Evolutionary conservation across 768 basidiomycete genomes (phyloP).

Genomic region (Butyriboletus loyo): DNA sequence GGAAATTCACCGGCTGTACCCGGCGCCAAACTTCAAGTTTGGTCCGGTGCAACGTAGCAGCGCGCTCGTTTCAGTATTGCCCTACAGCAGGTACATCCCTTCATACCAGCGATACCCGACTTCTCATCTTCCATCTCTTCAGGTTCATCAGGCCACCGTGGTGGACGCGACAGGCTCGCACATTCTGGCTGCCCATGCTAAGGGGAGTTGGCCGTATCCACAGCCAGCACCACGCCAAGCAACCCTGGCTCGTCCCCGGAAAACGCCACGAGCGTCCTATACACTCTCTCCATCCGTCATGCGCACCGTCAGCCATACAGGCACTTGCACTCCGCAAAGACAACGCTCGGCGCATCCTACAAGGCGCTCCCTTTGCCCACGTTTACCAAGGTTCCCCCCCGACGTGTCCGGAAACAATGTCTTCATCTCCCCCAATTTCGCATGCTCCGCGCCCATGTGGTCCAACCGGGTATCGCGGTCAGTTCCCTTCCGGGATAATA

Average conservation of each 20-base stretch:
- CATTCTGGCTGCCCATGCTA: constrained; percentile 68
- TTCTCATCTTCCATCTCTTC: neutral
- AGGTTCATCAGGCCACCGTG: constrained; percentile 33
- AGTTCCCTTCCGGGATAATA: constrained; percentile 25
- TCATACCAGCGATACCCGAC: neutral
- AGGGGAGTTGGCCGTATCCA: constrained; percentile 55
- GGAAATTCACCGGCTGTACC: constrained; percentile 14
- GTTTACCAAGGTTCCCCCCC: neutral
- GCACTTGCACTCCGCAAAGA: constrained; percentile 17
- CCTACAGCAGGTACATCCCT: constrained; percentile 4
- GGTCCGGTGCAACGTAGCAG: neutral
- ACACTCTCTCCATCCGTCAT: constrained; percentile 22
- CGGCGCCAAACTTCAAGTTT: constrained; percentile 3
- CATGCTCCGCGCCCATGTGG: neutral
- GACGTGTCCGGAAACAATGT: neutral
- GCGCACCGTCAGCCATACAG: constrained; percentile 13
- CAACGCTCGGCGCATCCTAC: neutral
- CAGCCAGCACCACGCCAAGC: constrained; percentile 53
- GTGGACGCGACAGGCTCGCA: constrained; percentile 34
- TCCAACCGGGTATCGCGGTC: constrained; percentile 3
- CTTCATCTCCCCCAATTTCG: neutral
- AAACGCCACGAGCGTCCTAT: constrained; percentile 12
- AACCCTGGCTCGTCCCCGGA: constrained; percentile 28
- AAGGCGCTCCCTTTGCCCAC: constrained; percentile 2
- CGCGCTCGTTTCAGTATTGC: neutral